Evolutionary conservation across 352 stramenopile genomes (phyloP).

Genomic region (Phytophthora uliginosa): DNA sequence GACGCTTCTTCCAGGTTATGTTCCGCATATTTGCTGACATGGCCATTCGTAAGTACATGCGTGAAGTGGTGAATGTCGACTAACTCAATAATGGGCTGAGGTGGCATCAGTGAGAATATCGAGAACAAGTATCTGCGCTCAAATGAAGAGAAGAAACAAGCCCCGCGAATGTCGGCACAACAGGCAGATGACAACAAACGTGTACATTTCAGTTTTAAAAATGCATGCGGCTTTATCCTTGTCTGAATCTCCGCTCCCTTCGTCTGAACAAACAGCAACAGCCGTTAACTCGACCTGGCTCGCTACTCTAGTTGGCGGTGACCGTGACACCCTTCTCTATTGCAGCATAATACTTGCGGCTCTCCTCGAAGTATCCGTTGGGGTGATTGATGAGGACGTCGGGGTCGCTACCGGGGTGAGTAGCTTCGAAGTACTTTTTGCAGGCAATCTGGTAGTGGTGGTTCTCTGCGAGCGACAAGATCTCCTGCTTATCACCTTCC

Average conservation of each 20-base stretch:
- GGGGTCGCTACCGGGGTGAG: constrained; percentile 84
- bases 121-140: neutral
- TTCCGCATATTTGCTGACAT: constrained; percentile 75
- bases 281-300: constrained; percentile 15
- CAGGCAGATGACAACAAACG: constrained; percentile 17
- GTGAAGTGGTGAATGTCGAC: constrained; percentile 47
- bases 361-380: constrained; percentile 98
- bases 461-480: constrained; percentile 92
- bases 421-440: constrained; percentile 98
- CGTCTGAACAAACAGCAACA: neutral
- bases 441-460: constrained; percentile 99
- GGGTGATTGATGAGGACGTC: constrained; percentile 98
- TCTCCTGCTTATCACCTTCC: constrained; percentile 93
- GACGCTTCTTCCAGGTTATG: constrained; percentile 50
- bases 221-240: constrained; percentile 16
- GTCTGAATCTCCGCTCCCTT: neutral
- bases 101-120: neutral
- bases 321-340: constrained; percentile 84
- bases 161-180: neutral
- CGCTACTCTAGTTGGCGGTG: constrained; percentile 30
- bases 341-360: constrained; percentile 92
- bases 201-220: constrained; percentile 35
- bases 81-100: neutral
- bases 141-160: constrained; percentile 15
- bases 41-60: constrained; percentile 72